Evolutionary conservation across 306 rosid genomes (phyloP), one percentile per base, ranked within the genome.

Genomic region (Rosa lucieae): DNA sequence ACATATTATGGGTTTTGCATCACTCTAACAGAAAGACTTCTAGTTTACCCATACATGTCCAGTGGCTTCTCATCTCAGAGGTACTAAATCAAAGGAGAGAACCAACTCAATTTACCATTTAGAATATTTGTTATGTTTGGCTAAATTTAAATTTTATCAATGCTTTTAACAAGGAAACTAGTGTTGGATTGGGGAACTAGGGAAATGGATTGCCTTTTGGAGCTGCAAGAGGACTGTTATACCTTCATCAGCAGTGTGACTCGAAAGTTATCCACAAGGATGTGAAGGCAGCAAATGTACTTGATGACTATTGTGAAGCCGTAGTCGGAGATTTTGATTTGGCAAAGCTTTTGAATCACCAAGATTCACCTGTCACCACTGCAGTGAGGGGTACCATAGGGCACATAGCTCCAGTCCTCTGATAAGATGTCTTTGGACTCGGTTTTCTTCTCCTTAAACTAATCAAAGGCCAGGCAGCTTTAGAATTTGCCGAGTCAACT

Each of bases 381-480:
- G 98, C 98, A 8, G 97, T 94, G 75, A 85, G 98, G 74, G 98
- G 98, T 52, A 94, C 98, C 0, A 97, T 92, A 61, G 98, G 98
- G 20, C 98, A 94, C 79, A 94, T 94, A 55, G 98, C 98, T 59
- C 98, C 98, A 0, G 98, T 94, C 98, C 20, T 94, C 98, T 2
- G 98, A 94, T 80, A 94, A 94, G 98, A 94, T 69, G 98, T 94
- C 15, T 94, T 94, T 35, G 98, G 98, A 76, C 92, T 94, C 42
- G 98, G 98, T 18, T 90, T 94, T 72, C 85, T 94, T 55, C 93
- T 94, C 32, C 98, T 94, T 78, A 97, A 94, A 79, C 85, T 94
- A 70, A 92, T 94, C 67, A 94, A 97, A 5, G 97, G 98, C 74
- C 89, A 85, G 71, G 88, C 94, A 77, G 97, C 98, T 23, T 84